Evolutionary conservation across 768 basidiomycete genomes (phyloP).

Genomic region (Rhodotorula graminis): DNA sequence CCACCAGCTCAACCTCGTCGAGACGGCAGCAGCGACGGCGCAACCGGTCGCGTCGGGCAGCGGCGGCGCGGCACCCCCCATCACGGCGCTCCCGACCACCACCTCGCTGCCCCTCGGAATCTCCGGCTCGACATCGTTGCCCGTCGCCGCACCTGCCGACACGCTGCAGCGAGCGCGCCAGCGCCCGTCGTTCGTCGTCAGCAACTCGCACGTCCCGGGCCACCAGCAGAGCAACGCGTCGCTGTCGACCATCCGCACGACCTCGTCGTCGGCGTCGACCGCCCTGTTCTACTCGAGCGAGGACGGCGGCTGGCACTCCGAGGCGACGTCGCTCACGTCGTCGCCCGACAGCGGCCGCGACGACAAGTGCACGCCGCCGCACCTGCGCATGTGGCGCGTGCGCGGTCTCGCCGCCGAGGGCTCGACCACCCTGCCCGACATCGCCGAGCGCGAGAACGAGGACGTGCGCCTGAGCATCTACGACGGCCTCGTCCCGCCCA

Average conservation of each 20-base stretch:
- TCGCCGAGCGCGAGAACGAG: conserved; percentile 15
- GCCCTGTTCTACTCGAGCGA: conserved; percentile 18
- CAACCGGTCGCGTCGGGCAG: background rate
- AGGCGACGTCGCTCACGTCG: conserved; percentile 32
- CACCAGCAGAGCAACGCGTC: conserved; percentile 20
- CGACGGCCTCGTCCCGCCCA: conserved; percentile 2
- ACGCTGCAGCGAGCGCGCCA: background rate
- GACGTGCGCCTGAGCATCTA: conserved; percentile 6
- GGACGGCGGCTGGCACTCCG: conserved; percentile 33
- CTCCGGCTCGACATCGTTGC: background rate
- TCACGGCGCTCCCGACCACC: background rate
- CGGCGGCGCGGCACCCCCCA: background rate
- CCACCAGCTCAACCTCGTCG: background rate
- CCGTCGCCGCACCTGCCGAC: background rate
- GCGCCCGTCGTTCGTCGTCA: conserved; percentile 9
- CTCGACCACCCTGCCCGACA: conserved; percentile 1
- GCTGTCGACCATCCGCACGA: conserved; percentile 28
- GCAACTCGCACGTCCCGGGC: background rate
- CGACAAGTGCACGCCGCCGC: background rate
- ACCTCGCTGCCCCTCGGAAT: too few relatives aligned
- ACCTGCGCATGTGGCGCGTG: conserved; percentile 25
- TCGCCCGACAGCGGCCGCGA: conserved; percentile 30
- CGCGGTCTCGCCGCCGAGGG: conserved; percentile 1
- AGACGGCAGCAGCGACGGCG: background rate
- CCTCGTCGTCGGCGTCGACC: conserved; percentile 37